These are phyloP conservation scores for Debaryomyces subglobosus DNA, from an alignment of 1,139 yeast genomes.

Conservation along the genomic window DNA sequence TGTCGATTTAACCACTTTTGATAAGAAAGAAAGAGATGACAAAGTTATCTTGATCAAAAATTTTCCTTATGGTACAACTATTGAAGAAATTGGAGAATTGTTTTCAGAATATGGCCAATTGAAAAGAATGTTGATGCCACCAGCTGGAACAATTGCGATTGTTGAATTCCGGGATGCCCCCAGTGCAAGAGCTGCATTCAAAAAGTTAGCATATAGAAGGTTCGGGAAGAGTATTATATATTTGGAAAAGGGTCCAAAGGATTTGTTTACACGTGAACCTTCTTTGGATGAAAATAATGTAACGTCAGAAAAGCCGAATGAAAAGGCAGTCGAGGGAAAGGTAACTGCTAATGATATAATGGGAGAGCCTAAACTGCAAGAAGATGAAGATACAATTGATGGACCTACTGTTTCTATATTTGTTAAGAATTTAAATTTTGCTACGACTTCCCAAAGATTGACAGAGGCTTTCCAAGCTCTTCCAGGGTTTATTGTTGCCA, in stretches of 20 bases:
- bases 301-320: slow-evolving; percentile 21
- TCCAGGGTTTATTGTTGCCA: slow-evolving; percentile 81
- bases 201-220: slow-evolving; percentile 83
- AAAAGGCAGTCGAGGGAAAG: slow-evolving; percentile 35
- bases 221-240: slow-evolving; percentile 85
- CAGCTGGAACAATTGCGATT: slow-evolving; percentile 95
- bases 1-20: slow-evolving; percentile 77
- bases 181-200: slow-evolving; percentile 86
- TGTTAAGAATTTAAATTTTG: slow-evolving; percentile 88
- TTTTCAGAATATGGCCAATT: slow-evolving; percentile 81
- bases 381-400: slow-evolving; percentile 43
- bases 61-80: slow-evolving; percentile 83
- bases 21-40: slow-evolving; percentile 77
- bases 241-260: slow-evolving; percentile 91
- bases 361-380: slow-evolving; percentile 31
- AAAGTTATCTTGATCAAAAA: slow-evolving; percentile 81
- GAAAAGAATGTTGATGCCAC: slow-evolving; percentile 86
- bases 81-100: slow-evolving; percentile 78
- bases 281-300: slow-evolving; percentile 34
- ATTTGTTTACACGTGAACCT: slow-evolving; percentile 69
- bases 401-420: slow-evolving; percentile 86
- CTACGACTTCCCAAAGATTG: slow-evolving; percentile 66
- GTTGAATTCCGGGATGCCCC: slow-evolving; percentile 88
- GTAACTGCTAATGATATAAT: slow-evolving; percentile 31
- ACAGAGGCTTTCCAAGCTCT: slow-evolving; percentile 65